These are phyloP conservation scores for Leishmania guyanensis DNA, from an alignment of 208 protist species.

Conservation along the genomic window DNA sequence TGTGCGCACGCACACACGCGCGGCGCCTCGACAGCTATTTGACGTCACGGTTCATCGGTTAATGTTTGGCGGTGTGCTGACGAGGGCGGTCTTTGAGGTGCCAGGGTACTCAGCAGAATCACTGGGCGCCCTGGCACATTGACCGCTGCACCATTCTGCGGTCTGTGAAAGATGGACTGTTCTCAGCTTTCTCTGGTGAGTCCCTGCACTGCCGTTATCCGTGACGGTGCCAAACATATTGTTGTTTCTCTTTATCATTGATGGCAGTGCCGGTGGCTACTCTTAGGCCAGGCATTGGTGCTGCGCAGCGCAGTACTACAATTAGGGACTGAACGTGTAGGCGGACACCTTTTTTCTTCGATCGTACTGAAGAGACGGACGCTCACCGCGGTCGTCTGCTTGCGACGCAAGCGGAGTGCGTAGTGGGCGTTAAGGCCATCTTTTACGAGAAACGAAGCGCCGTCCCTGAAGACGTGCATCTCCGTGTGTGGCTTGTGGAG, in stretches of 20 bases:
- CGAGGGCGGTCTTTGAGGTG: background rate
- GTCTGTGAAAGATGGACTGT: background rate
- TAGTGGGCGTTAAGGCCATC: conserved; percentile 28
- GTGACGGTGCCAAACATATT: background rate
- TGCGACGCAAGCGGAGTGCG: conserved; percentile 47
- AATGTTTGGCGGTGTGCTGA: background rate
- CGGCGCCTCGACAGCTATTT: background rate
- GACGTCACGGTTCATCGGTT: background rate
- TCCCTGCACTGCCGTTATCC: background rate
- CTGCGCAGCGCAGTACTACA: conserved; percentile 22
- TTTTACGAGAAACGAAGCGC: background rate
- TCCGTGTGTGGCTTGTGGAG: conserved; percentile 46
- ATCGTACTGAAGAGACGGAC: conserved; percentile 49
- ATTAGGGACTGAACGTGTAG: background rate
- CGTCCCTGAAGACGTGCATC: background rate
- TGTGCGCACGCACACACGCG: background rate
- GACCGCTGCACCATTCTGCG: background rate
- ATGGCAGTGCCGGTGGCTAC: conserved; percentile 52
- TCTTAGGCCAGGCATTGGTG: conserved; percentile 35
- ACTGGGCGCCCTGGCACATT: background rate
- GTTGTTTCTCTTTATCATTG: conserved; percentile 48
- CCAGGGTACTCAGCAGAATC: background rate
- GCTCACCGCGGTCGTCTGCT: conserved; percentile 56
- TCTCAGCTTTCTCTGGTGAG: background rate
- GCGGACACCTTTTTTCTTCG: conserved; percentile 39